phyloP scores from a whole-genome alignment of 192 early-diverging fungal species.

The Backusella circina region DNA sequence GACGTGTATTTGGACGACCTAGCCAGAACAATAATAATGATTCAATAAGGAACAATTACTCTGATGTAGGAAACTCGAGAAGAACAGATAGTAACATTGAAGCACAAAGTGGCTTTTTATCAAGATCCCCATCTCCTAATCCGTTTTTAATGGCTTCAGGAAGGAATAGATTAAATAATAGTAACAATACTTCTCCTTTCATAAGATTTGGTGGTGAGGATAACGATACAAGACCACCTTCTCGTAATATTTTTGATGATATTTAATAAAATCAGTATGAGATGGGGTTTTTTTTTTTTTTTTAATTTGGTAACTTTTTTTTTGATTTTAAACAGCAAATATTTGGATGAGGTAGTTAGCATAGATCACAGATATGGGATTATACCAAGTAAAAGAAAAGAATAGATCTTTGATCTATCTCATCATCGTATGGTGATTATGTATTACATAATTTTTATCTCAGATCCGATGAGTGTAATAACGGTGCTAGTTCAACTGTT shows the following conservation, averaged over 20 bases:
- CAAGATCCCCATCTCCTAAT: constrained; percentile 13
- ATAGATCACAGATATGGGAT: too few species aligned
- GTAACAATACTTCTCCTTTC: constrained; percentile 13
- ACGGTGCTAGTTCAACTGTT: too few species aligned
- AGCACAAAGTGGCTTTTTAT: neutral
- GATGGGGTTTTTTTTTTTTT: too few species aligned
- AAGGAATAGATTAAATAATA: neutral
- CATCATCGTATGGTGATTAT: too few species aligned
- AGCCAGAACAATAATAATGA: neutral
- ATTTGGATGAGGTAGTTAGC: too few species aligned
- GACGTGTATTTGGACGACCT: neutral
- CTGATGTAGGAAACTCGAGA: neutral
- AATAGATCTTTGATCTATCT: too few species aligned
- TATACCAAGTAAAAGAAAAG: too few species aligned
- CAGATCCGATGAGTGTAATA: too few species aligned
- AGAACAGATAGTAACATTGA: neutral
- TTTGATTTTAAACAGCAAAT: too few species aligned
- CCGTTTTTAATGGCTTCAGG: constrained; percentile 7
- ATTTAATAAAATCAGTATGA: constrained; percentile 3
- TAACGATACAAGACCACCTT: neutral
- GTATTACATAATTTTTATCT: too few species aligned
- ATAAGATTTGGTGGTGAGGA: constrained; percentile 5
- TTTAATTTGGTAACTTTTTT: too few species aligned
- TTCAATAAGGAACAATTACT: neutral
- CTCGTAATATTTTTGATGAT: constrained; percentile 10